Base-by-base conservation (phyloP, 495 filamentous ascomycete species). In the Cryomyces minteri region DNA sequence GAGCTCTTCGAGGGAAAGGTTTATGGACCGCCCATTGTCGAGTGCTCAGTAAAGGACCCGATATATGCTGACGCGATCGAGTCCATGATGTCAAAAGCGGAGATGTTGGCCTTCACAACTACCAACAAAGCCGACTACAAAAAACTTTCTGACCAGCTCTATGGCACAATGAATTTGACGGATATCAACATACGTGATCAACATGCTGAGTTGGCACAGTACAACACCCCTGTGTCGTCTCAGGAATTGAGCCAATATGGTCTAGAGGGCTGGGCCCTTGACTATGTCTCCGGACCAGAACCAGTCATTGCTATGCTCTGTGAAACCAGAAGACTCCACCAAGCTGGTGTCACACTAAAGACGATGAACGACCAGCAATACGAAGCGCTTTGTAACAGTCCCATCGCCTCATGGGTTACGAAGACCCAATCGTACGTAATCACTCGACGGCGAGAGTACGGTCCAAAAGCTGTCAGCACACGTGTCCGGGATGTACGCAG, bases 301-400 rank as follows among this genome's bases (percentile, higher is more conserved):
- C 76, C 84, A 4, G 83, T 99, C 3, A 62, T 95, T 31, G 76
- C 84, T 25, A 86, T 92, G 79, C 71, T 99, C 31, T 94, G 84
- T 54, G 68, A 69, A 28, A 77, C 81, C 43, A 67, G 66, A 18
- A 65, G 60, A 25, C 50, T 95, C 3, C 74, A 92, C 51, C 59
- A 63, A n/a, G 80, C 79, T 0, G 80, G 71, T 0, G 67, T 92
- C 34, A 62, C 71, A 10, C 60, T 74, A 37, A 55, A 52, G n/a
- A 74, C 84, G 28, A 72, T 84, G 31, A 71, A 59, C 2, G 70
- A 82, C 5, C 62, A 72, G 31, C 74, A 82, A 47, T 85, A 73
- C 54, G 64, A 76, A 11, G 54, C 50, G 2, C 62, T 92, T 55
- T 63, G 74, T 41, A 56, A 62, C 4, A 68, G 67, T 31, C 52